Conservation (phyloP, 805 yeast genomes). For the Blastobotrys robertii region DNA sequence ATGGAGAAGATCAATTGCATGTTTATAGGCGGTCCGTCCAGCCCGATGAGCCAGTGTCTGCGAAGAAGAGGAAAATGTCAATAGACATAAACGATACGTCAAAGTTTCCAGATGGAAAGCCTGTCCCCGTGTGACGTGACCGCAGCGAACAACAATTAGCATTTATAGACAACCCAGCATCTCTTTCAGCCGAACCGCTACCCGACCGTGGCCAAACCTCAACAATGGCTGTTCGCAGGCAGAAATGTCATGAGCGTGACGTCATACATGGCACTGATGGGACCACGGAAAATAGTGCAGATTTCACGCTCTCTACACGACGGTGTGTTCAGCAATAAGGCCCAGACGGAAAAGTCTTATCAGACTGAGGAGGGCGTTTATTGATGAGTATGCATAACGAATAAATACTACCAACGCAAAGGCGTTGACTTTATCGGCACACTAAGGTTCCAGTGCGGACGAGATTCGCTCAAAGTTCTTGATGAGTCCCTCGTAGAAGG, state of each 20-base stretch:
- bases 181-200: too few relatives aligned
- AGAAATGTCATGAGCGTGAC: too few relatives aligned
- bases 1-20: conserved; percentile 33
- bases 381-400: neutral
- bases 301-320: too few relatives aligned
- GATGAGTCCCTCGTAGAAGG: conserved; percentile 58
- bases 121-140: conserved; percentile 3
- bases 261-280: too few relatives aligned
- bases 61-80: conserved; percentile 13
- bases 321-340: too few relatives aligned
- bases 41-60: conserved; percentile 1
- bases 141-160: too few relatives aligned
- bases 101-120: conserved; percentile 5
- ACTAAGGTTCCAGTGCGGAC: too few relatives aligned
- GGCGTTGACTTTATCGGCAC: too few relatives aligned
- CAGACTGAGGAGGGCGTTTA: neutral
- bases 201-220: too few relatives aligned
- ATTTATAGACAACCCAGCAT: too few relatives aligned
- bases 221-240: too few relatives aligned
- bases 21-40: conserved; percentile 11
- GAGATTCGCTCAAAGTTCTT: conserved; percentile 33
- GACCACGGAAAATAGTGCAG: too few relatives aligned
- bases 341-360: neutral
- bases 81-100: conserved; percentile 7
- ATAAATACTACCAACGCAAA: neutral